These are phyloP conservation scores for Xylaria grammica DNA, from an alignment of 495 filamentous ascomycete species.

Conservation along the genomic window DNA sequence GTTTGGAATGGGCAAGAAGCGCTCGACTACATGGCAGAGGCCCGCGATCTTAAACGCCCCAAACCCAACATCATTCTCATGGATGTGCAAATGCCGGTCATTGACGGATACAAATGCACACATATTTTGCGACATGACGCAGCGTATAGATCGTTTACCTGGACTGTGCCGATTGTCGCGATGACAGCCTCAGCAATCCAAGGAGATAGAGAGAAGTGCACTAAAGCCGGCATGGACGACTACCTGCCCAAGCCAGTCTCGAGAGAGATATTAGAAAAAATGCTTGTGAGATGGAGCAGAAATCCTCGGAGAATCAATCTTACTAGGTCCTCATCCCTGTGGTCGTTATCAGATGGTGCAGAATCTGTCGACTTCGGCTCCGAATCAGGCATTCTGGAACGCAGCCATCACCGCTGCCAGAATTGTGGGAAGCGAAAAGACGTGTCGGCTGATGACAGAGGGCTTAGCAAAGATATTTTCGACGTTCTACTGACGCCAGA, in stretches of 20 bases:
- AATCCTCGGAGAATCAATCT: too few species aligned
- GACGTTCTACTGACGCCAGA: too few species aligned
- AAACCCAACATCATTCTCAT: conserved; percentile 82
- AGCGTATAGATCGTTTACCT: conserved; percentile 59
- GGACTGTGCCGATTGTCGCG: conserved; percentile 73
- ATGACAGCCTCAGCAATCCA: conserved; percentile 85
- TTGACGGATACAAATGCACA: conserved; percentile 80
- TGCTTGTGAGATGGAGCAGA: conserved; percentile 49
- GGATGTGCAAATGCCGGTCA: conserved; percentile 85
- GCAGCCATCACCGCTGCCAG: too few species aligned
- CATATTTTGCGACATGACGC: conserved; percentile 67
- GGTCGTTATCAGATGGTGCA: too few species aligned
- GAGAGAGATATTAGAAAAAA: conserved; percentile 69
- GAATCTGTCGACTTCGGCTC: too few species aligned
- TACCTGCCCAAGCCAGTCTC: conserved; percentile 78
- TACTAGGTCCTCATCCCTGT: too few species aligned
- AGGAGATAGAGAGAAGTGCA: conserved; percentile 80
- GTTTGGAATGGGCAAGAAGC: conserved; percentile 80
- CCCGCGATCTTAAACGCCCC: conserved; percentile 42
- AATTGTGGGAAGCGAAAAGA: too few species aligned
- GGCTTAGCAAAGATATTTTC: too few species aligned
- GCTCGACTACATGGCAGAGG: conserved; percentile 64
- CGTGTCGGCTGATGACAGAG: too few species aligned
- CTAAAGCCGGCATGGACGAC: conserved; percentile 80
- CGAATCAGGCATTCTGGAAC: too few species aligned